Base-by-base conservation (phyloP, 2,329 filamentous ascomycete genomes). In the Coleophoma cylindrospora region DNA sequence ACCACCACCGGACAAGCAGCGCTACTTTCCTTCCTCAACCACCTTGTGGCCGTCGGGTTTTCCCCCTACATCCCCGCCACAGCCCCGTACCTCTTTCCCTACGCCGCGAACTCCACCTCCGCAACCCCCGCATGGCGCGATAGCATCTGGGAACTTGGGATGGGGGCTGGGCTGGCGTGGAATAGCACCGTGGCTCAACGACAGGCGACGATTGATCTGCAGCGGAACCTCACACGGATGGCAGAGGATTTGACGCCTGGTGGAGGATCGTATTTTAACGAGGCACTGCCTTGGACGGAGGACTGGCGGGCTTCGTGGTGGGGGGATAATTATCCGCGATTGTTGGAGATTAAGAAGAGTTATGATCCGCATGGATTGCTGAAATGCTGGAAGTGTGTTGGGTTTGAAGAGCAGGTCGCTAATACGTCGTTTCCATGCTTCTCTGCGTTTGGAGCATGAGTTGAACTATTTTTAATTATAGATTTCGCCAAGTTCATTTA, bases 301-400 rank as follows among this genome's bases (percentile, higher is more conserved):
- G 49, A 55, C 49, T 59, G 56, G 54, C 37, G 51, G 27, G 49
- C 52, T 32, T 22, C 44, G 40, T 58, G 48, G 49, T 56, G 54
- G 47, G 50, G 52, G 9, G 40, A 53, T 12, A 60, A 57, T 40
- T 57, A 58, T 44, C 36, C 40, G 7, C 48, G 27, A 2, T 34
- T 60, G 43, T 22, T 53, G 17, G 50, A 44, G 27, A 59, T 59
- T 15, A 58, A 59, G 45, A 52, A 40, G 32, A 55, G 53, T 34
- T 57, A 57, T 46, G 56, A 58, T 53, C 55, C 55, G 4, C 38
- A 44, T 2, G 27, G 43, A 17, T 12, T 48, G 17, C 38, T 48
- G 27, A 32, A 14, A 14, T 47, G 45, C 19, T 47, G 34, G 45
- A 37, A 32, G 17, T 47, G 22, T 45, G 48, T 57, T 13, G 54